These are phyloP conservation scores for Yamadazyma sp. DNA, from an alignment of 1,139 yeast genomes.

Conservation along the genomic window DNA sequence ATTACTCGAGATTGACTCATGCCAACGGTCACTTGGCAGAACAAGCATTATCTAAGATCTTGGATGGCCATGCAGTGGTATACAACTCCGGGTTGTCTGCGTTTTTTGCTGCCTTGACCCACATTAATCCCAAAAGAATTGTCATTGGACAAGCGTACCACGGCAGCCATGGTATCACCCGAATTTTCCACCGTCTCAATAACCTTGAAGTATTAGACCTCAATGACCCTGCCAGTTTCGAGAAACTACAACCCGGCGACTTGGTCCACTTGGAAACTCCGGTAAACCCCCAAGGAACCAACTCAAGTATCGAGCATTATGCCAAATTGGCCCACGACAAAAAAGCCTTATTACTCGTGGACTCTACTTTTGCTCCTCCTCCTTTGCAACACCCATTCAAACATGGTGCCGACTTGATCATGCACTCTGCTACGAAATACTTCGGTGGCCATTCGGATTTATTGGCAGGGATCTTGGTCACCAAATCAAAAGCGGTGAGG, in stretches of 20 bases:
- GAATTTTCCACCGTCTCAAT: conserved; percentile 59
- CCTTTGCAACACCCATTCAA: conserved; percentile 81
- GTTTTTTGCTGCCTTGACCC: conserved; percentile 70
- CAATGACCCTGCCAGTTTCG: conserved; percentile 42
- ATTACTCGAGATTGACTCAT: conserved; percentile 72
- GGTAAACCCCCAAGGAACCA: conserved; percentile 77
- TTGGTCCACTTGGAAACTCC: conserved; percentile 85
- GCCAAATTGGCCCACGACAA: conserved; percentile 67
- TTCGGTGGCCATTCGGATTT: conserved; percentile 95
- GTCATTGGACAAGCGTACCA: conserved; percentile 83
- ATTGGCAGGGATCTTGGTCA: conserved; percentile 75
- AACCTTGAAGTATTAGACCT: conserved; percentile 52
- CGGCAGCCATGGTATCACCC: conserved; percentile 74
- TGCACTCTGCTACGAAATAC: conserved; percentile 91
- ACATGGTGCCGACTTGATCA: conserved; percentile 76
- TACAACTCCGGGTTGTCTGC: conserved; percentile 84
- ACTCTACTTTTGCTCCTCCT: conserved; percentile 92
- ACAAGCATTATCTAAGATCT: conserved; percentile 56
- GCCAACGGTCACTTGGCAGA: conserved; percentile 74
- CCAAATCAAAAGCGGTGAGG: conserved; percentile 51
- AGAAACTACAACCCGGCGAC: conserved; percentile 63
- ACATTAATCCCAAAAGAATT: conserved; percentile 70
- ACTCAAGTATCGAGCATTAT: conserved; percentile 60
- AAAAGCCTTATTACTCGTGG: conserved; percentile 72
- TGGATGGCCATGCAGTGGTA: conserved; percentile 59